Conservation (phyloP, 108 stramenopile species). For the Aurantiochytrium sp. region DNA sequence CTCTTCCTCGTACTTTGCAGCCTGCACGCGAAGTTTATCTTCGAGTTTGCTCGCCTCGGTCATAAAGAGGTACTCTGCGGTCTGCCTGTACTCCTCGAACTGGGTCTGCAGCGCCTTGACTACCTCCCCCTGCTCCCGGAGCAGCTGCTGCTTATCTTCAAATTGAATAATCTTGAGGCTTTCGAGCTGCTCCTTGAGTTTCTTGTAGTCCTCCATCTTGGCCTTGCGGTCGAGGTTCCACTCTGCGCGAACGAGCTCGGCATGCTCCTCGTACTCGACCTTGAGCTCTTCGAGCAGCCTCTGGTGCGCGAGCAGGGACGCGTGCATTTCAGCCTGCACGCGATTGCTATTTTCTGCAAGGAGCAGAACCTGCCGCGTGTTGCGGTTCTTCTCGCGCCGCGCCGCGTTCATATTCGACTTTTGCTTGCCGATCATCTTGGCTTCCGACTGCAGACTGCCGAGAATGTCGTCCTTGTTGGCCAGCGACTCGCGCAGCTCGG, state of each 20-base stretch:
- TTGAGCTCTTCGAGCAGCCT: not conserved
- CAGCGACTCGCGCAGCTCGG: not conserved
- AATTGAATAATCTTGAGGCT: not conserved
- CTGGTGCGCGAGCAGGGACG: not conserved
- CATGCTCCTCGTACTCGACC: not conserved
- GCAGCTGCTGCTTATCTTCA: constrained; percentile 2
- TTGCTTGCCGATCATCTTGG: constrained; percentile 10
- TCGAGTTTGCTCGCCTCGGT: not conserved
- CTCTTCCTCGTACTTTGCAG: constrained; percentile 23
- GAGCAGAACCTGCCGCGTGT: not conserved
- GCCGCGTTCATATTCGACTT: constrained; percentile 20
- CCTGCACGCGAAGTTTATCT: not conserved
- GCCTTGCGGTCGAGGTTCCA: constrained; percentile 3
- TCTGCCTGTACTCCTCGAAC: constrained; percentile 12
- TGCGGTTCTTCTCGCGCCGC: not conserved
- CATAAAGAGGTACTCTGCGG: not conserved
- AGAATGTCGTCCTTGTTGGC: constrained; percentile 20
- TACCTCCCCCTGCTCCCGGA: not conserved
- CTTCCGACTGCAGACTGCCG: constrained; percentile 22
- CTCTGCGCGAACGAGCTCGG: constrained; percentile 7
- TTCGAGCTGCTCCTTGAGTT: not conserved
- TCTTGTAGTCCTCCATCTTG: not conserved
- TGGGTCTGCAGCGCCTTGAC: constrained; percentile 9
- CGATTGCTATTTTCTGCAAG: constrained; percentile 19
- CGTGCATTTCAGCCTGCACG: not conserved